These are phyloP conservation scores for Penicillium daleae DNA, from an alignment of 495 filamentous ascomycete genomes.

Conservation along the genomic window DNA sequence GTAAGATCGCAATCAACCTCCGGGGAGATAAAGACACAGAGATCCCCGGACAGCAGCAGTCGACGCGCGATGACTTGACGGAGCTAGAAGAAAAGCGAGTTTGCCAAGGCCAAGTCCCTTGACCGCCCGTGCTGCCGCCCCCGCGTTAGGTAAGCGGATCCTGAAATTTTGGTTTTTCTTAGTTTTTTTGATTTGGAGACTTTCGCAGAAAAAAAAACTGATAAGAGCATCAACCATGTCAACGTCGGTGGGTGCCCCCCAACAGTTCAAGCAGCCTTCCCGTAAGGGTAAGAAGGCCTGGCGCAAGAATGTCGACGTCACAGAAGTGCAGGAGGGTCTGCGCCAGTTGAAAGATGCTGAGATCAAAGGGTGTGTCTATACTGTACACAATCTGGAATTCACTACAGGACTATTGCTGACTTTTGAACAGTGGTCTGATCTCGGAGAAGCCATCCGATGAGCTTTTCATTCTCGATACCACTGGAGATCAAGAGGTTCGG, in stretches of 20 bases:
- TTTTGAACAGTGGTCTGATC: slow-evolving; percentile 68
- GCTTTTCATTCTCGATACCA: slow-evolving; percentile 81
- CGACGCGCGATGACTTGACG: slow-evolving; percentile 26
- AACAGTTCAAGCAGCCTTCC: slow-evolving; percentile 78
- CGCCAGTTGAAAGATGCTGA: slow-evolving; percentile 84
- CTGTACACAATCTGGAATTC: neutral
- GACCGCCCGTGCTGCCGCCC: slow-evolving; percentile 33
- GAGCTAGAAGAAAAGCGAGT: slow-evolving; percentile 30
- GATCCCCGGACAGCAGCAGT: slow-evolving; percentile 19
- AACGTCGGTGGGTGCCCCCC: slow-evolving; percentile 48
- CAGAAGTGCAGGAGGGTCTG: slow-evolving; percentile 80
- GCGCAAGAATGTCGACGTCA: slow-evolving; percentile 95
- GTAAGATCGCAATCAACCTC: slow-evolving; percentile 8
- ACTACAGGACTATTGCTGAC: slow-evolving; percentile 11
- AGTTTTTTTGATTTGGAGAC: slow-evolving; percentile 18
- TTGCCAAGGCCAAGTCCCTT: slow-evolving; percentile 19
- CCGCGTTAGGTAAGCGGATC: slow-evolving; percentile 44
- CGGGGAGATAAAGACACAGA: slow-evolving; percentile 22
- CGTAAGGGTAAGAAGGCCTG: slow-evolving; percentile 98
- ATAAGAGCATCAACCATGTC: slow-evolving; percentile 43
- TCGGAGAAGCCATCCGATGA: slow-evolving; percentile 76
- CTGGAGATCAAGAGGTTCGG: slow-evolving; percentile 64
- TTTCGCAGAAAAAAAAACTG: slow-evolving; percentile 31
- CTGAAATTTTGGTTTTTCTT: slow-evolving; percentile 38
- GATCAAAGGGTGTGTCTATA: slow-evolving; percentile 71